Conservation (phyloP, 2,329 filamentous ascomycete species). For the Cyphellophora europaea region DNA sequence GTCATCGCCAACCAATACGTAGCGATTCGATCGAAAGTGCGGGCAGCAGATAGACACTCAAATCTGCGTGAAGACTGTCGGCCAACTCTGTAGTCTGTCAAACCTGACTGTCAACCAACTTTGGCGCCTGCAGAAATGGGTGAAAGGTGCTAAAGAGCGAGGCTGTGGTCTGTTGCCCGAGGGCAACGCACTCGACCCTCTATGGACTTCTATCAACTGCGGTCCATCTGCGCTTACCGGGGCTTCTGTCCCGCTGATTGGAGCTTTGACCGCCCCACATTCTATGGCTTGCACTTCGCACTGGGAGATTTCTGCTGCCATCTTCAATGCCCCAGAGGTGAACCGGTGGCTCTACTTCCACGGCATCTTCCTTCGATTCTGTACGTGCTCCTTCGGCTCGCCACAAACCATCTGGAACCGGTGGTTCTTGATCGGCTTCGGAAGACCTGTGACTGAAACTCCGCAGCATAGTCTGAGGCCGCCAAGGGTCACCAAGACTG, state of each 20-base stretch:
- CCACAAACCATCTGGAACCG: slow-evolving; percentile 15
- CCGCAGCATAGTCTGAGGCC: slow-evolving; percentile 8
- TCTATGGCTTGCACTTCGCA: slow-evolving; percentile 14
- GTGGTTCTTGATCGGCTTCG: slow-evolving; percentile 7
- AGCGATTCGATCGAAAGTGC: no score
- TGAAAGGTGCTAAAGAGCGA: no score
- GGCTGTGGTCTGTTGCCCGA: no score
- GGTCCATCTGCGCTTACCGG: slow-evolving; percentile 16
- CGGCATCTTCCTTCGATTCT: slow-evolving; percentile 6
- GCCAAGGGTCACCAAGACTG: slow-evolving; percentile 17
- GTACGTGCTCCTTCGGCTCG: slow-evolving; percentile 2
- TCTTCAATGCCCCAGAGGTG: slow-evolving; percentile 1
- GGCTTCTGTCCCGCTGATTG: slow-evolving; percentile 9
- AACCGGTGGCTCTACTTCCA: neutral
- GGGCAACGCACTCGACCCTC: no score
- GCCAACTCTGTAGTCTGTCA: no score
- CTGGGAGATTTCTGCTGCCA: slow-evolving; percentile 5
- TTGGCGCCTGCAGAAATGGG: no score
- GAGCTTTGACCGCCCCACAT: slow-evolving; percentile 13
- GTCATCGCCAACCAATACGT: no score
- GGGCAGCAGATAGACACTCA: no score
- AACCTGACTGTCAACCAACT: no score
- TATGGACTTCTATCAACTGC: slow-evolving; percentile 35
- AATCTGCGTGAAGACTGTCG: no score
- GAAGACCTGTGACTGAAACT: slow-evolving; percentile 1